Base-by-base conservation (phyloP, 2,329 filamentous ascomycete species). In the Penicillium sp. region DNA sequence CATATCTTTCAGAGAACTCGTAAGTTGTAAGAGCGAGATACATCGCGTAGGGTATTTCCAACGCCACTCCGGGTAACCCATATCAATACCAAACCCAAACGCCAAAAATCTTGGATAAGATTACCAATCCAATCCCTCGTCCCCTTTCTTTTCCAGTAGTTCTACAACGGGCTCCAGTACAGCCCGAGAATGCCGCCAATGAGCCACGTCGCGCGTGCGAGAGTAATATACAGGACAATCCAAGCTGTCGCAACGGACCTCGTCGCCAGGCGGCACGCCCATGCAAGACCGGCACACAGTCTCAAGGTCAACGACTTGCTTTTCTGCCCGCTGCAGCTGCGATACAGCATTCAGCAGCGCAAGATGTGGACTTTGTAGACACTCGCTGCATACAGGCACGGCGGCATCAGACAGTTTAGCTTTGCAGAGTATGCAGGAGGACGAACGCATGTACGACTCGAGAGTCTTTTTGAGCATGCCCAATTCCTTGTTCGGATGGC, bases 191-290 rank as follows among this genome's bases (percentile, higher is more conserved):
- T 72, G 70, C 20, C 61, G 68, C 63, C 70, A 68, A 57, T 68
- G 60, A 18, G 72, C 65, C 43, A 60, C 55, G 51, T 72, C 66
- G 51, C 73, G 67, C 4, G 67, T 74, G 35, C 74, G 61, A 4
- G 72, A 70, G 72, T 95, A 97, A 62, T 95, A 97, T 0, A 96
- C 90, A 0, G 92, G 88, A 67, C 94, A 99, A 72, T 96, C 92
- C 68, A 89, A 84, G 69, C 89, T 95, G 66, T 96, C 90, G 67
- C 94, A 99, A 36, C 73, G 79, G n/a, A 96, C 86, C 30, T 88
- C 84, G 33, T 96, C 92, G 2, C 83, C 76, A 57, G 85, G 87
- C 3, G 87, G 79, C 16, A 92, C 67, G 0, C 84, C 86, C 35
- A 90, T 85, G 69, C 94, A 99, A 62, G 83, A 88, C 54, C 87